Percentiles rank a stretch among this genome's conserved stretches.
Evolutionary conservation across 2,329 filamentous ascomycete species (phyloP).

Genomic region (Aureobasidium sp.): DNA sequence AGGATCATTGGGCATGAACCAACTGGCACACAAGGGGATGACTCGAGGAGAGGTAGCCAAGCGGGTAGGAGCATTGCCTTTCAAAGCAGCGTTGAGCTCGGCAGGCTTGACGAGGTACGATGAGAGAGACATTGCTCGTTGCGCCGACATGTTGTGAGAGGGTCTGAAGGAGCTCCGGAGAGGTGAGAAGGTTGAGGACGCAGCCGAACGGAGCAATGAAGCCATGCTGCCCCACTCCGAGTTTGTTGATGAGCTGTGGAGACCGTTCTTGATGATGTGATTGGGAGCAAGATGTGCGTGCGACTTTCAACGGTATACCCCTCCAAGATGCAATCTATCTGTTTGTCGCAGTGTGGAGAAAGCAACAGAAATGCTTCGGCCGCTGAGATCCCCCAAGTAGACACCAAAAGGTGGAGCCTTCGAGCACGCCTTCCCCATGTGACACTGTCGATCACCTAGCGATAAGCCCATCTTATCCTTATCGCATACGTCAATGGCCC

Average conservation of each 20-base stretch:
- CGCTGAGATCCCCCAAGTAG: background rate
- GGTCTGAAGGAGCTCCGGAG: background rate
- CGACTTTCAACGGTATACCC: background rate
- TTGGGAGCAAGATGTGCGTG: background rate
- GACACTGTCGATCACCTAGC: background rate
- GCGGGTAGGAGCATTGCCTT: constrained; percentile 69
- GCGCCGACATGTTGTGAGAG: background rate
- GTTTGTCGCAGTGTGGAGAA: background rate
- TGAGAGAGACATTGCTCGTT: constrained; percentile 43
- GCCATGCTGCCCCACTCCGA: constrained; percentile 1
- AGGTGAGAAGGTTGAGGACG: background rate
- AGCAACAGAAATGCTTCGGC: background rate
- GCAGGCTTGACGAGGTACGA: constrained; percentile 81
- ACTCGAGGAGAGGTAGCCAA: constrained; percentile 76
- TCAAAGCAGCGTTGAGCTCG: constrained; percentile 72
- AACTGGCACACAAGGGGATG: constrained; percentile 82
- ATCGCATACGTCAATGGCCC: background rate
- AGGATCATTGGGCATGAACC: constrained; percentile 90
- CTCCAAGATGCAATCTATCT: background rate
- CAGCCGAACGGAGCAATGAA: background rate
- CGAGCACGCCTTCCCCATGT: constrained; percentile 2
- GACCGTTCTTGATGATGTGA: background rate
- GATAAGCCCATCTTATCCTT: background rate
- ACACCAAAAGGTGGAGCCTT: background rate
- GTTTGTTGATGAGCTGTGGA: background rate